Base-by-base conservation (phyloP, 139 green algal species). In the Chlamydomonas applanata region DNA sequence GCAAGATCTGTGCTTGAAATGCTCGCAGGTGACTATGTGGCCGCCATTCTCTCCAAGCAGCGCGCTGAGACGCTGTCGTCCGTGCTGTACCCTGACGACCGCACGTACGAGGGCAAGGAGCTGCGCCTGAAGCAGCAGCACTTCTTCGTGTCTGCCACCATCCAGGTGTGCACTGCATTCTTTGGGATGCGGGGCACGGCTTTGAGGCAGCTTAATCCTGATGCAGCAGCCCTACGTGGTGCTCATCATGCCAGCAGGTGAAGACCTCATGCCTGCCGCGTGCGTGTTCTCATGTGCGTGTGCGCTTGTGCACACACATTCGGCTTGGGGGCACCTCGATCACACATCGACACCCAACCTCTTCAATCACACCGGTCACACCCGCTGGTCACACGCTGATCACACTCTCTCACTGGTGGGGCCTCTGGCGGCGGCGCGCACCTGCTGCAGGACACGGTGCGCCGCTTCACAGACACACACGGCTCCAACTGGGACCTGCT, bases 111-210 rank as follows among this genome's bases (percentile, higher is more conserved):
- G 85, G 96, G 96, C 83, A 97, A 98, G 82, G 93, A 97, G 91
- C 88, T 99, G 81, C 91, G 96, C 44, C 89, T 99, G 29, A 98
- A 98, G 85, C 96, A 99, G 88, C 96, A 99, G 90, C 92, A 97
- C 90, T 99, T 99, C 87, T 98, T 99, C 79, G 92, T 97, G 56
- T 93, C 81, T 19, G 94, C 95, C 53, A 97, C 95, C 9, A 87
- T 98, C 61, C 95, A 97, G 90, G 91, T 91, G 22, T 2, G 64
- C 9, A 34, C 13, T 32, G 22, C 11, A 7, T 7, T 49, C 40
- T 7, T 19, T 49, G 11, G 40, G 40, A 49, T 1, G 70, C 0
- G 3, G 35, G 35, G 34, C 9, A 3, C n/a, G 24, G 3, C 34
- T 29, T 0, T 16, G 54, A 32, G 54, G 0, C 13, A 22, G 54